Conservation (phyloP, 768 basidiomycete species). For the Suillus weaverae region DNA sequence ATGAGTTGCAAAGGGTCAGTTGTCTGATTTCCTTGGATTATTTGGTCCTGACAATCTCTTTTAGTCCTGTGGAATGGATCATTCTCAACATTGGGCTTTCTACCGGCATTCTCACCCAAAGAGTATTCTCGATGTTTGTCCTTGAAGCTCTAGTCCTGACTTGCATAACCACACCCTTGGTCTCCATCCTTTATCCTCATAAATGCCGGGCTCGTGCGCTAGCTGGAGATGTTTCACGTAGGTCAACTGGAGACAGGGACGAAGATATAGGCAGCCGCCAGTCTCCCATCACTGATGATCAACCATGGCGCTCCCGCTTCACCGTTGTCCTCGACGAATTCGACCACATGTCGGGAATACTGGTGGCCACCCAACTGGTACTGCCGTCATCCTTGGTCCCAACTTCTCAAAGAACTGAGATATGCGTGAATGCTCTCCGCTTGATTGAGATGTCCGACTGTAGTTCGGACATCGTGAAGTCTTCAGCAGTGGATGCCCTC, state of each 20-base stretch:
- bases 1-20: constrained; percentile 96
- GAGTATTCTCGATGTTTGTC: constrained; percentile 96
- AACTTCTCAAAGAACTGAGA: background rate
- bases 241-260: background rate
- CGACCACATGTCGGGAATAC: constrained; percentile 84
- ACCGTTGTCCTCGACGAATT: constrained; percentile 89
- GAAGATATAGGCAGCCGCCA: background rate
- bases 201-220: constrained; percentile 51
- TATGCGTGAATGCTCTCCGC: constrained; percentile 54
- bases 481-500: constrained; percentile 69
- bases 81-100: constrained; percentile 91
- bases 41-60: constrained; percentile 6
- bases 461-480: constrained; percentile 82
- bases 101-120: constrained; percentile 72
- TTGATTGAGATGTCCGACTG: constrained; percentile 88
- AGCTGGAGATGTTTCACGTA: constrained; percentile 28
- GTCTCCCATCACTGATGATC: constrained; percentile 4
- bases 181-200: constrained; percentile 67
- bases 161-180: constrained; percentile 82
- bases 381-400: background rate
- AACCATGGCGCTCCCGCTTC: constrained; percentile 46
- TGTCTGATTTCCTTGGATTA: constrained; percentile 15
- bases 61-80: constrained; percentile 86
- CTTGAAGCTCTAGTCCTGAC: constrained; percentile 81
- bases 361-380: constrained; percentile 85